Evolutionary conservation across 345 rosid species (phyloP).

Genomic region (Aquilaria sinensis): DNA sequence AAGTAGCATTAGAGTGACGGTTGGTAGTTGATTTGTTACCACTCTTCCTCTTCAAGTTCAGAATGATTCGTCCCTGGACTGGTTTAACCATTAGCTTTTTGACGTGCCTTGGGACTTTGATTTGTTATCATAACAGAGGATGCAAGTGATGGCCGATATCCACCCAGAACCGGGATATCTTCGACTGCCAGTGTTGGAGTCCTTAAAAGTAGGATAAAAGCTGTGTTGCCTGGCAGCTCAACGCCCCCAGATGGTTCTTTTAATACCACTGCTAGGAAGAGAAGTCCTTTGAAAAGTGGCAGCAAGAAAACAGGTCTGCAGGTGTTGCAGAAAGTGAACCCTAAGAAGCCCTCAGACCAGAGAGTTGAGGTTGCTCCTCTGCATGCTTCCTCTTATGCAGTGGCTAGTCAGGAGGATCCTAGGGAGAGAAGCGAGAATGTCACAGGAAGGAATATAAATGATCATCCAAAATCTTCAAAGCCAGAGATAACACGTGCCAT

Average conservation of each 20-base stretch:
- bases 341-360: slow-evolving; percentile 51
- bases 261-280: slow-evolving; percentile 40
- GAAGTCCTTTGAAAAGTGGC: slow-evolving; percentile 34
- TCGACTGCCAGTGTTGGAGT: slow-evolving; percentile 19
- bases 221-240: slow-evolving; percentile 27
- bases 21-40: background rate
- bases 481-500: slow-evolving; percentile 40
- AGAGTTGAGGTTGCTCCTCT: slow-evolving; percentile 42
- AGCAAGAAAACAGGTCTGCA: slow-evolving; percentile 37
- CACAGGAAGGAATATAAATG: slow-evolving; percentile 17
- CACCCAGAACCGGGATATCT: slow-evolving; percentile 35
- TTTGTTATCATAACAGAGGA: slow-evolving; percentile 34
- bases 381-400: slow-evolving; percentile 21
- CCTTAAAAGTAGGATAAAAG: slow-evolving; percentile 31
- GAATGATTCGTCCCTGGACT: background rate
- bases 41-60: background rate
- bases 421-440: slow-evolving; percentile 26
- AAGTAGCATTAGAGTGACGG: slow-evolving; percentile 2
- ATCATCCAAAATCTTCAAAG: slow-evolving; percentile 24
- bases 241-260: slow-evolving; percentile 49
- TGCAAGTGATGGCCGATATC: slow-evolving; percentile 46
- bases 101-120: background rate
- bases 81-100: background rate
- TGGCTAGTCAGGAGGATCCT: slow-evolving; percentile 19
- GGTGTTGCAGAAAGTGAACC: slow-evolving; percentile 23